These are phyloP conservation scores for Dictyostelium brefeldianum DNA, from an alignment of 78 protist genomes.

Conservation along the genomic window DNA sequence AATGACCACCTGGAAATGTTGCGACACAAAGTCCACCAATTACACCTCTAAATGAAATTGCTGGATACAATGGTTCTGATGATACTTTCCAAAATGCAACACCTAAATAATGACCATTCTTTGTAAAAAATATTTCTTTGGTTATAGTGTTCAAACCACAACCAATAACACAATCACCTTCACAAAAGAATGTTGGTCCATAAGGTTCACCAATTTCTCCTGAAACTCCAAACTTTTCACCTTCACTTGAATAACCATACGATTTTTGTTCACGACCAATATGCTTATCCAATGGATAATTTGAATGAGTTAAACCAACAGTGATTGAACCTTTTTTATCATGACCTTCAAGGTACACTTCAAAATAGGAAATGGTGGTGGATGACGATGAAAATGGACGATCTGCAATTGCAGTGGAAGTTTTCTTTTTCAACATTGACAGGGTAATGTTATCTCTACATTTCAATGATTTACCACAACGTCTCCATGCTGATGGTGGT, in stretches of 20 bases:
- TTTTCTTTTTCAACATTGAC: constrained; percentile 61
- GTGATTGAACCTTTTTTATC: constrained; percentile 57
- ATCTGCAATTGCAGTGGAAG: constrained; percentile 45
- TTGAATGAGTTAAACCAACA: constrained; percentile 51
- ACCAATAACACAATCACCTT: constrained; percentile 56
- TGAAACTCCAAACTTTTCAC: constrained; percentile 48
- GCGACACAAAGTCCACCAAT: constrained; percentile 38
- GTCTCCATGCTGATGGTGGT: constrained; percentile 63
- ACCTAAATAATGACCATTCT: constrained; percentile 64
- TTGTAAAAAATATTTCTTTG: constrained; percentile 59
- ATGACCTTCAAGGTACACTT: constrained; percentile 58
- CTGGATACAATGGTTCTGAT: constrained; percentile 46
- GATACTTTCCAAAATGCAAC: constrained; percentile 60
- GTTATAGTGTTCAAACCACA: constrained; percentile 64
- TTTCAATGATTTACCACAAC: constrained; percentile 58
- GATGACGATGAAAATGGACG: constrained; percentile 43
- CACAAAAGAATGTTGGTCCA: constrained; percentile 11
- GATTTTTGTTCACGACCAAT: constrained; percentile 64
- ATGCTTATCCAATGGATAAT: constrained; percentile 51
- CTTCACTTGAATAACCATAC: constrained; percentile 44
- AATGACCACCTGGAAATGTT: constrained; percentile 22
- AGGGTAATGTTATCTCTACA: constrained; percentile 31
- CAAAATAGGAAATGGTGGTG: constrained; percentile 44
- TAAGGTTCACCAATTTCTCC: constrained; percentile 57
- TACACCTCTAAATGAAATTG: constrained; percentile 42